Percentiles rank a stretch among this genome's conserved stretches.
Conservation (phyloP, 1,284 basidiomycete genomes). For the Puccinia horiana region DNA sequence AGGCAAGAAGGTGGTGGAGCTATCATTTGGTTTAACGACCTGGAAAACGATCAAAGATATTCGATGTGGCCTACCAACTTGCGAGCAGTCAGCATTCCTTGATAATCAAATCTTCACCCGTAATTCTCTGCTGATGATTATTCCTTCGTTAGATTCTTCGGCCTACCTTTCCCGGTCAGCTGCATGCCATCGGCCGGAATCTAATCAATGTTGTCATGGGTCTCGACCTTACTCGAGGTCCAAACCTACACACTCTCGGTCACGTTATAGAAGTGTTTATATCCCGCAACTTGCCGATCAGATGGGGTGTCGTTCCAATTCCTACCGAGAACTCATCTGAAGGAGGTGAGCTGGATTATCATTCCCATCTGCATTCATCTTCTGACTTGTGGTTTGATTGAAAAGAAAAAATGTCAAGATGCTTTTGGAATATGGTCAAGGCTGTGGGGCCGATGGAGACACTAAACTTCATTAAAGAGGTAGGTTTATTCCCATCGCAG, state of each 20-base stretch:
- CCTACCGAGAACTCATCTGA: slow-evolving; percentile 64
- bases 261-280: slow-evolving; percentile 71
- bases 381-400: not conserved
- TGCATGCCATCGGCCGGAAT: slow-evolving; percentile 72
- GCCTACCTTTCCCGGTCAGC: slow-evolving; percentile 72
- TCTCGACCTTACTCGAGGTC: slow-evolving; percentile 71
- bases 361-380: not conserved
- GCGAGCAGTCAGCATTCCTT: slow-evolving; percentile 61
- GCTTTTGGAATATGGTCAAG: slow-evolving; percentile 30
- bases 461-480: slow-evolving; percentile 38
- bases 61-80: slow-evolving; percentile 64
- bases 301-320: slow-evolving; percentile 79
- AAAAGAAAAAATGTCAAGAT: slow-evolving; percentile 35
- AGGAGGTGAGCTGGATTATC: slow-evolving; percentile 55
- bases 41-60: slow-evolving; percentile 77
- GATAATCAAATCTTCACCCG: slow-evolving; percentile 14
- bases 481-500: not conserved
- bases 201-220: slow-evolving; percentile 77
- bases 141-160: slow-evolving; percentile 66
- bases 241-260: slow-evolving; percentile 67
- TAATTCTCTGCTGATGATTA: not conserved
- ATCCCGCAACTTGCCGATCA: slow-evolving; percentile 70
- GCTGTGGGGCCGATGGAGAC: slow-evolving; percentile 33
- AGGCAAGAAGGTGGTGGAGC: slow-evolving; percentile 73
- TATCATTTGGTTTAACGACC: slow-evolving; percentile 84